Conservation (phyloP, 1,284 basidiomycete genomes). For the Ustilago curta region DNA sequence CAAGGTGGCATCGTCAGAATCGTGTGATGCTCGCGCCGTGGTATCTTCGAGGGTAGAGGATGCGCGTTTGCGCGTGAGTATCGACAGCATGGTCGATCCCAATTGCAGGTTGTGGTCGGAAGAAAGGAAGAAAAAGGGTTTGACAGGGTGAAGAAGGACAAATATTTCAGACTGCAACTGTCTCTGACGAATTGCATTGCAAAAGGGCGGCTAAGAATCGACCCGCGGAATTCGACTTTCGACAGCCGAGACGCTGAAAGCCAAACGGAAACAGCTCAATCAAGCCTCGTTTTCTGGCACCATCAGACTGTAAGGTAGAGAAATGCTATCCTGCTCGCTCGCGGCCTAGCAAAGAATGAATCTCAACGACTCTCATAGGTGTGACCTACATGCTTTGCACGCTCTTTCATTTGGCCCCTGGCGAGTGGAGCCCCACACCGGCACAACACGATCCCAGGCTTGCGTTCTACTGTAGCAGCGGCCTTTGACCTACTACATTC, state of each 20-base stretch:
- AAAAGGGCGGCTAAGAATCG: not conserved
- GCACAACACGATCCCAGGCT: no score
- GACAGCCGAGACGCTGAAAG: not conserved
- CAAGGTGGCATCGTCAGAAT: conserved; percentile 38
- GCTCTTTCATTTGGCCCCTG: no score
- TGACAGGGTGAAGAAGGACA: not conserved
- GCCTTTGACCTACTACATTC: no score
- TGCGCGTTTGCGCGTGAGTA: conserved; percentile 7
- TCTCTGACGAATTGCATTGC: not conserved
- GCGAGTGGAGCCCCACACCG: no score
- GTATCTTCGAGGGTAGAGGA: not conserved
- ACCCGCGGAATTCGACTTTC: not conserved
- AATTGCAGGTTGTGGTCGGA: not conserved
- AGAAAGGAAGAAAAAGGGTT: not conserved
- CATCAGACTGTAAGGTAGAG: no score
- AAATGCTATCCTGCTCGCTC: no score
- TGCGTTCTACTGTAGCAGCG: no score
- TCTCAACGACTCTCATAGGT: no score
- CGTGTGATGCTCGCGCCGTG: conserved; percentile 14
- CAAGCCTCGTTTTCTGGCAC: no score
- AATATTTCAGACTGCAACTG: not conserved
- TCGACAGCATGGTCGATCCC: conserved; percentile 1
- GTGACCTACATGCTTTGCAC: no score
- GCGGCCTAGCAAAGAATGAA: no score
- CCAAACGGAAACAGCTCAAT: no score